These are phyloP conservation scores for Sherardia arvensis DNA, from an alignment of 257 asterid genomes.

Conservation along the genomic window DNA sequence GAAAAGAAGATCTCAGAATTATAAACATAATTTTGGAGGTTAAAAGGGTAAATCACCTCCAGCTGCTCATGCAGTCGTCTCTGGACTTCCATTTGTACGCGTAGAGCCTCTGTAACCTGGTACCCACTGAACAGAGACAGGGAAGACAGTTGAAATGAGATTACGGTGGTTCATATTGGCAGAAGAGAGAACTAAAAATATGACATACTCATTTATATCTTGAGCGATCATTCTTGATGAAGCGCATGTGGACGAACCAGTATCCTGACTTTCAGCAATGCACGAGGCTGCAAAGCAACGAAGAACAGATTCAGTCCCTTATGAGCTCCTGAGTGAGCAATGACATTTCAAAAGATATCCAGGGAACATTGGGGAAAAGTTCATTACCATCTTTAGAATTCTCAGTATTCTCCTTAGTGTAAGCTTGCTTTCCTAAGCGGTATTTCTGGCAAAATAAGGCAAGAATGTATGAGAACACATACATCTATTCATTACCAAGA, in stretches of 20 bases:
- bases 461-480: not conserved
- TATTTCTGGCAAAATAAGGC: conserved; percentile 49
- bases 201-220: conserved; percentile 61
- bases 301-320: not conserved
- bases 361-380: not conserved
- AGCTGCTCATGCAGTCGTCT: conserved; percentile 75
- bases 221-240: conserved; percentile 58
- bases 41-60: conserved; percentile 40
- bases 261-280: conserved; percentile 76
- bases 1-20: too few species aligned
- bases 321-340: not conserved
- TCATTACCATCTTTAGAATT: conserved; percentile 76
- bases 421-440: conserved; percentile 78
- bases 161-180: not conserved
- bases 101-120: conserved; percentile 90
- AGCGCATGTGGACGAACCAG: conserved; percentile 64
- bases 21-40: not conserved
- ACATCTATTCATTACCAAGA: not conserved
- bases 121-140: conserved; percentile 47
- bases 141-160: conserved; percentile 5
- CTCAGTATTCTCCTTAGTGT: conserved; percentile 49
- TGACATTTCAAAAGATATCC: not conserved
- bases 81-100: conserved; percentile 94
- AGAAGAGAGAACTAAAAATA: conserved; percentile 1
- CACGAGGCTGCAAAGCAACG: conserved; percentile 49